These are phyloP conservation scores for Aphanomyces astaci DNA, from an alignment of 352 stramenopile species.

Conservation along the genomic window DNA sequence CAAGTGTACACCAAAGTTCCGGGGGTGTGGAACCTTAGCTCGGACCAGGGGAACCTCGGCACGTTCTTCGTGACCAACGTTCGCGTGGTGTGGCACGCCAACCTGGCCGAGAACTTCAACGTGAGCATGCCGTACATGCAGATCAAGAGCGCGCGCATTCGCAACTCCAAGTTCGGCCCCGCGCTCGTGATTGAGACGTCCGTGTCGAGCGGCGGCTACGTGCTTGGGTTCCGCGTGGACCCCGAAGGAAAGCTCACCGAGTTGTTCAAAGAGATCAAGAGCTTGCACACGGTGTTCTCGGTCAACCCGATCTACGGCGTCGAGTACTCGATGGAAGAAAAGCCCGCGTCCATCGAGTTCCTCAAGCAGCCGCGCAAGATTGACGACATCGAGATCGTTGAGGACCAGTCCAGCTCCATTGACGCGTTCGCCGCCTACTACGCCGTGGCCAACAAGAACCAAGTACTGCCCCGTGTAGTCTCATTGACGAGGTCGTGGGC, in stretches of 20 bases:
- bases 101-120: conserved; percentile 92
- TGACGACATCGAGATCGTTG: conserved; percentile 87
- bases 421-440: conserved; percentile 88
- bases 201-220: conserved; percentile 71
- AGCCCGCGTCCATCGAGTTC: conserved; percentile 45
- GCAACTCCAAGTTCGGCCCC: conserved; percentile 85
- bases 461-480: conserved; percentile 11
- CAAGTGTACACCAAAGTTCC: conserved; percentile 82
- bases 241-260: conserved; percentile 76
- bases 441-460: conserved; percentile 74
- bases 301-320: conserved; percentile 87
- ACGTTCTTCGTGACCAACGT: conserved; percentile 92
- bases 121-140: conserved; percentile 93
- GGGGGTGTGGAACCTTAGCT: conserved; percentile 89
- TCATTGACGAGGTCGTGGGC: not conserved
- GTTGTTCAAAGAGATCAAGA: conserved; percentile 80
- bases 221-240: conserved; percentile 88
- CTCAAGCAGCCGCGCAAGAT: conserved; percentile 61
- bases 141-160: conserved; percentile 79
- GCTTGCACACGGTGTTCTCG: conserved; percentile 74
- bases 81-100: conserved; percentile 89
- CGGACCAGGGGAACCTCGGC: conserved; percentile 89
- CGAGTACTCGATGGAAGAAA: conserved; percentile 76
- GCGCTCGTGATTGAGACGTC: conserved; percentile 88
- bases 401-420: conserved; percentile 74